phyloP scores from a whole-genome alignment of 1,284 basidiomycete genomes.

The Takashimella tepidaria region DNA sequence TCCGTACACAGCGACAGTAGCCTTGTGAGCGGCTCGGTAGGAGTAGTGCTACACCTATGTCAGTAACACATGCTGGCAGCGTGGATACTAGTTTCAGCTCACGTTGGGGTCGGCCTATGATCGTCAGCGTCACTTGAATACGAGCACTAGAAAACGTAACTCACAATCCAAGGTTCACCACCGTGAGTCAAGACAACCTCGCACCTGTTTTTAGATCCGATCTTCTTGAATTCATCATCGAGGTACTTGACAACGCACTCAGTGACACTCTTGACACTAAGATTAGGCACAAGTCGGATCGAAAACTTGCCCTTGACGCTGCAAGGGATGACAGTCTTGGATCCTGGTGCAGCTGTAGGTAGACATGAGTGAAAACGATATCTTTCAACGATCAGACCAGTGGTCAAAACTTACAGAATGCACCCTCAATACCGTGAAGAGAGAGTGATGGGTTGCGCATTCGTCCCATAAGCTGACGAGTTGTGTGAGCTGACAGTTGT shows the following conservation, averaged over 20 bases:
- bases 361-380: constrained; percentile 12
- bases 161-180: constrained; percentile 79
- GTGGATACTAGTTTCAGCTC: too few species aligned
- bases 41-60: constrained; percentile 69
- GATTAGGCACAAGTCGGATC: constrained; percentile 79
- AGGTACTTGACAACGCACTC: constrained; percentile 69
- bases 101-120: constrained; percentile 37
- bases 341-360: constrained; percentile 58
- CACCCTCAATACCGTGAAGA: constrained; percentile 95
- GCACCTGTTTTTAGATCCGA: constrained; percentile 75
- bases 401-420: constrained; percentile 68
- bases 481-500: not conserved
- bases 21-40: constrained; percentile 83
- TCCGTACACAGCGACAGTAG: constrained; percentile 66
- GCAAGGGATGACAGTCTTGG: constrained; percentile 93
- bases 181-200: constrained; percentile 66
- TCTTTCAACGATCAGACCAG: too few species aligned
- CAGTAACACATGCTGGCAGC: too few species aligned
- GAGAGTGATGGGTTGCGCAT: constrained; percentile 72
- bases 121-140: not conserved
- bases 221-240: constrained; percentile 71
- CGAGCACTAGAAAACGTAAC: constrained; percentile 2
- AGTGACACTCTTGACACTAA: constrained; percentile 67
- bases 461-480: constrained; percentile 43
- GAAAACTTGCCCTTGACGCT: constrained; percentile 87